Evolutionary conservation across 345 rosid species (phyloP), one percentile per base, ranked within the genome.

Genomic region (Eutrema heterophyllum): DNA sequence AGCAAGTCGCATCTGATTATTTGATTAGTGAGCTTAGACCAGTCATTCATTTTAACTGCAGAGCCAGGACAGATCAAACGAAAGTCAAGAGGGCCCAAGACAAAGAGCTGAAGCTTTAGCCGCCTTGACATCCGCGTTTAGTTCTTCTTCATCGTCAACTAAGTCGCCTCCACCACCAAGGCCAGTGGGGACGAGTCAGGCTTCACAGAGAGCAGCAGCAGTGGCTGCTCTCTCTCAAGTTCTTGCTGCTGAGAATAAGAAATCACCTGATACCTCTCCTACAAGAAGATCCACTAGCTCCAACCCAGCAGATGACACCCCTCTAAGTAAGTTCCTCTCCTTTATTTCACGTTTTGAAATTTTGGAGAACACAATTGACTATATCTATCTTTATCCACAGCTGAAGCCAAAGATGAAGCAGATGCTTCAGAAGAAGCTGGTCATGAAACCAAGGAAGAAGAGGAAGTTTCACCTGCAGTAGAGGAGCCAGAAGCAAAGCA

Each of bases 141-240:
- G 69, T 70, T 78, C 90, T 58, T 73, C 95, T 16, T 75, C 70
- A 54, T 79, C 90, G 8, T 84, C 71, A 59, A n/a, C 51, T 53
- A 95, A 85, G 78, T 41, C 72, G 27, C 72, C 92, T 43, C 69
- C 79, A 18, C 14, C 86, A 64, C 56, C 82, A 53, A 92, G 74
- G 89, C 30, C 86, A 66, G 49, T 71, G 50, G 74, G 83, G 27
- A 13, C 75, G 7, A 74, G 84, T 65, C 85, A 79, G 79, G 97
- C 89, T 64, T 86, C 97, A 26, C 99, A 95, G 78, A 90, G 96
- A 82, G 93, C 96, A 44, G 99, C 99, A 63, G 99, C 99, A 59
- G 97, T 92, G 50, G 99, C 99, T 38, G 99, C 97, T 68, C 93
- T 95, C 71, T 95, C 97, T 18, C 79, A 83, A 32, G 97, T 92